Conservation (phyloP, 805 yeast genomes). For the Wickerhamomyces chaumierensis region DNA sequence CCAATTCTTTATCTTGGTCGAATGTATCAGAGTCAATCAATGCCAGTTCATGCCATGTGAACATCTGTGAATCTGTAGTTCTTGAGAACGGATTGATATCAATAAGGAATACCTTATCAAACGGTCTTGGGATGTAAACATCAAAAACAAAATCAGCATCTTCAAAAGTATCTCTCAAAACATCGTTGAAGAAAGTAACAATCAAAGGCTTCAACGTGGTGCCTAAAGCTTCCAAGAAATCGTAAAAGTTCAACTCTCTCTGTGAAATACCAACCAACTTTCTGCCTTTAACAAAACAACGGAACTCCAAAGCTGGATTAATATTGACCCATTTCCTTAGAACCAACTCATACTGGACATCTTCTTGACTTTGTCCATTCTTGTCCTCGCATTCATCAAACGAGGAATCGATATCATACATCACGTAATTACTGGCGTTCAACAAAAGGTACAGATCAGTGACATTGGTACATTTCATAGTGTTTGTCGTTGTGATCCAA, state of each 20-base stretch:
- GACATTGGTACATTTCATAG: conserved; percentile 58
- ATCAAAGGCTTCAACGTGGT: conserved; percentile 37
- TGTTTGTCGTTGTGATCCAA: conserved; percentile 78
- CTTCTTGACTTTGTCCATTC: conserved; percentile 12
- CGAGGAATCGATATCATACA: conserved; percentile 72
- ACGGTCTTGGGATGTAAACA: conserved; percentile 72
- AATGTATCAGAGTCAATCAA: conserved; percentile 20
- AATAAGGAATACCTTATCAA: conserved; percentile 50
- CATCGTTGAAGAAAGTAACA: conserved; percentile 41
- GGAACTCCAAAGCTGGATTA: conserved; percentile 85
- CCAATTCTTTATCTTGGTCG: conserved; percentile 25
- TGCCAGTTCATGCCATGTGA: conserved; percentile 73
- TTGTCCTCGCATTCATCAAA: conserved; percentile 37
- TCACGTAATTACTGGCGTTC: conserved; percentile 80
- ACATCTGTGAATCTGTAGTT: conserved; percentile 67
- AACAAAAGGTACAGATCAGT: conserved; percentile 72
- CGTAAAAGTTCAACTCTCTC: conserved; percentile 77
- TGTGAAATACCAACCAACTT: conserved; percentile 68
- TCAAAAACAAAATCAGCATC: conserved; percentile 60
- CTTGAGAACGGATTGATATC: conserved; percentile 84
- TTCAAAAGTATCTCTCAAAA: conserved; percentile 36
- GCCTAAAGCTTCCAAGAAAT: conserved; percentile 46
- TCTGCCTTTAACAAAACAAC: conserved; percentile 66
- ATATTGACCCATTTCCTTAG: conserved; percentile 73
- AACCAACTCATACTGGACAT: conserved; percentile 42